These are phyloP conservation scores for Combretum micranthum DNA, from an alignment of 345 rosid species.

Conservation along the genomic window DNA sequence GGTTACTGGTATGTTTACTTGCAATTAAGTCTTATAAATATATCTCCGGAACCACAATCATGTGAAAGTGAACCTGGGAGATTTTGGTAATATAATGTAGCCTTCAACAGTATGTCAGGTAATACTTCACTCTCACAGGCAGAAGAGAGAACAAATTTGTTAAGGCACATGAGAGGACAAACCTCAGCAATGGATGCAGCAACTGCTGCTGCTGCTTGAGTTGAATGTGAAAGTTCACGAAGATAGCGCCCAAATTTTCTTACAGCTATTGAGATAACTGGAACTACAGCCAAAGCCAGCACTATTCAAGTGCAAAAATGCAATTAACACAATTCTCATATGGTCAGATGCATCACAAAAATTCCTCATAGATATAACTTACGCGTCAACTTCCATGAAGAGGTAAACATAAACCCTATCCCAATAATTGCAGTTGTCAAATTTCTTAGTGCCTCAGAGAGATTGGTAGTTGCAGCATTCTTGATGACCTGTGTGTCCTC, in stretches of 20 bases:
- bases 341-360: too few relatives aligned
- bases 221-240: conserved; percentile 83
- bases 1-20: too few relatives aligned
- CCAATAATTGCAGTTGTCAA: conserved; percentile 33
- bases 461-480: conserved; percentile 49
- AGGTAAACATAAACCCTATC: conserved; percentile 33
- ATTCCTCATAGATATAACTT: conserved; percentile 5
- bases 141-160: background rate
- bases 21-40: too few relatives aligned
- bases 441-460: conserved; percentile 43
- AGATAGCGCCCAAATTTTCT: conserved; percentile 68
- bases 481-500: conserved; percentile 50
- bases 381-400: conserved; percentile 48
- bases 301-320: conserved; percentile 31
- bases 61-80: too few relatives aligned
- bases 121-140: too few relatives aligned
- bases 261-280: conserved; percentile 66
- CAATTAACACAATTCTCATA: conserved; percentile 3
- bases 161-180: background rate
- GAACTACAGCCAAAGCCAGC: conserved; percentile 80
- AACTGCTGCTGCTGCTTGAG: conserved; percentile 96
- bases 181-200: conserved; percentile 99
- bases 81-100: too few relatives aligned
- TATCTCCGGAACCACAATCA: too few relatives aligned
- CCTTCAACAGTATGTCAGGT: too few relatives aligned